Conservation (phyloP, 2,329 filamentous ascomycete genomes). For the Calonectria ilicicola region DNA sequence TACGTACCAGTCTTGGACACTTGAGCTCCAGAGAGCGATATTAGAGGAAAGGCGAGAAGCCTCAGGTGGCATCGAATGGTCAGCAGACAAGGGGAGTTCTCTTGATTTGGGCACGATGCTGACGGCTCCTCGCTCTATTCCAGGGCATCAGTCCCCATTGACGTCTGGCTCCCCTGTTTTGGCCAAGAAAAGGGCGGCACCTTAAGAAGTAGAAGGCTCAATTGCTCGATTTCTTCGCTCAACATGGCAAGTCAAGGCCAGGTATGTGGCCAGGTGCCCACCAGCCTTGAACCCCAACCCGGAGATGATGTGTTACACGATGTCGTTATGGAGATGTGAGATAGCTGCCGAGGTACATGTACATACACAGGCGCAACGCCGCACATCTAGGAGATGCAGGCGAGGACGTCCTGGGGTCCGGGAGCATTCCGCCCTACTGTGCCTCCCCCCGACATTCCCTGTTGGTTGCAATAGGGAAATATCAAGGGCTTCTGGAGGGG, state of each 20-base stretch:
- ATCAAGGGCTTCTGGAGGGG: not conserved
- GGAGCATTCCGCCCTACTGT: conserved; percentile 8
- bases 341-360: not conserved
- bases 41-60: not conserved
- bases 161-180: not conserved
- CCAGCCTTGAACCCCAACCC: conserved; percentile 8
- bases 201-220: not conserved
- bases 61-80: not conserved
- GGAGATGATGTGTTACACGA: conserved; percentile 11
- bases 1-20: conserved; percentile 7
- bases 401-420: not conserved
- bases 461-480: not conserved
- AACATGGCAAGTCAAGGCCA: not conserved
- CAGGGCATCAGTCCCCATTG: not conserved
- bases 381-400: not conserved
- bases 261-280: not conserved
- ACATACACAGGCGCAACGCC: not conserved
- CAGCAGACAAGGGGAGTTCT: not conserved
- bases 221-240: not conserved
- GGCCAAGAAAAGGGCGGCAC: not conserved
- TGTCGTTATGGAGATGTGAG: not conserved
- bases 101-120: not conserved
- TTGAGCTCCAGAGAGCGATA: not conserved
- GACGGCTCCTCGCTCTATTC: conserved; percentile 12
- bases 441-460: conserved; percentile 7